Evolutionary conservation across 768 basidiomycete species (phyloP).

Genomic region (Lyophyllum shimeji): DNA sequence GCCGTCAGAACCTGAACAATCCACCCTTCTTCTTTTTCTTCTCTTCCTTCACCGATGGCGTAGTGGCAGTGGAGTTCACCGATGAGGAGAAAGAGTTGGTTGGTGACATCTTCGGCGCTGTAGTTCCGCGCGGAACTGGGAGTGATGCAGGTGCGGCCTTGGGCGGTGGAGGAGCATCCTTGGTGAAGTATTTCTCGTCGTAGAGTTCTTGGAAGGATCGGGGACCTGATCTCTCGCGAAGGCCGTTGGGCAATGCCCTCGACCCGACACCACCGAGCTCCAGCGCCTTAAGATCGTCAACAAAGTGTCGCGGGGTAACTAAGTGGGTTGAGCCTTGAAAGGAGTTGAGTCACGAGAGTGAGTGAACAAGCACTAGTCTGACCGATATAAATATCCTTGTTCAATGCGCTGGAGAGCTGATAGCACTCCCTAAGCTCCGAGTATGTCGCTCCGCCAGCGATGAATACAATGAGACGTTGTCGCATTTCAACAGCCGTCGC

Average conservation of each 20-base stretch:
- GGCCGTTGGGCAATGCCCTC: conserved; percentile 65
- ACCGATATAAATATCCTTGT: conserved; percentile 95
- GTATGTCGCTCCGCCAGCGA: conserved; percentile 94
- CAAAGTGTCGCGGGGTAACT: conserved; percentile 77
- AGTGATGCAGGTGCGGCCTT: conserved; percentile 35
- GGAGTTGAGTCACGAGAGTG: not conserved
- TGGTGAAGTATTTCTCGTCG: conserved; percentile 74
- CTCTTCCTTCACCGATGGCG: conserved; percentile 41
- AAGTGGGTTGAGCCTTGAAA: conserved; percentile 84
- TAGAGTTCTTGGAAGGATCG: conserved; percentile 74
- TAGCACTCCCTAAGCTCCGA: conserved; percentile 93
- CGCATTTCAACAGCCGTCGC: conserved; percentile 50
- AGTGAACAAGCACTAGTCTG: conserved; percentile 1
- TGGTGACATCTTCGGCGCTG: conserved; percentile 46
- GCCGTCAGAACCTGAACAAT: conserved; percentile 60
- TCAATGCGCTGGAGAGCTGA: conserved; percentile 66
- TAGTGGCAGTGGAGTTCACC: conserved; percentile 31
- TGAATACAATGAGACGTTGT: conserved; percentile 84
- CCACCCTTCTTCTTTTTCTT: conserved; percentile 81
- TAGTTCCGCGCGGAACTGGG: conserved; percentile 32
- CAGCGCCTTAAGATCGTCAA: conserved; percentile 85
- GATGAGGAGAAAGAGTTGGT: conserved; percentile 53
- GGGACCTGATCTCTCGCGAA: conserved; percentile 46
- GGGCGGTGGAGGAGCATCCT: conserved; percentile 58
- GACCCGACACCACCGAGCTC: conserved; percentile 89